A percentile compares a stretch with the other conserved stretches of the same genome.
Conservation (phyloP, 1,284 basidiomycete species). For the Rhodotorula sp. region DNA sequence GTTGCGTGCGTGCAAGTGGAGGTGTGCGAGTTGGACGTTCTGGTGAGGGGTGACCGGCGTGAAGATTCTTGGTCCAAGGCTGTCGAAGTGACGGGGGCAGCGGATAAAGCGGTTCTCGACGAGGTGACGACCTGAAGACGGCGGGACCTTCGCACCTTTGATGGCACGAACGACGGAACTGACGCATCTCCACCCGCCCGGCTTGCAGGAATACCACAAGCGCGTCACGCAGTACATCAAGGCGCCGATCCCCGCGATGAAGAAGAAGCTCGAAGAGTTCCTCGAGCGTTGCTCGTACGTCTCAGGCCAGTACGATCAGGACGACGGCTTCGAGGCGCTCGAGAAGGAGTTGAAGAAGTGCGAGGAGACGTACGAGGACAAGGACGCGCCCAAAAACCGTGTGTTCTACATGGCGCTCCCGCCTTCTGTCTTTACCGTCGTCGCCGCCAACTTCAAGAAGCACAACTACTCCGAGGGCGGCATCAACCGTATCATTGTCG, state of each 20-base stretch:
- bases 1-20: not conserved
- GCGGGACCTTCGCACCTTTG: too few species aligned
- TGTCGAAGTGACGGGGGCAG: not conserved
- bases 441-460: conserved; percentile 76
- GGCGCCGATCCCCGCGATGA: conserved; percentile 56
- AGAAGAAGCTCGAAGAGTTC: conserved; percentile 72
- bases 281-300: conserved; percentile 75
- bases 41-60: not conserved
- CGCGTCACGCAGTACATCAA: conserved; percentile 82
- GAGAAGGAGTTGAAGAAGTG: conserved; percentile 72
- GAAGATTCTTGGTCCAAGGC: not conserved
- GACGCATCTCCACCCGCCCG: not conserved
- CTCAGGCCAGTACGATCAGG: conserved; percentile 81
- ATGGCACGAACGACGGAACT: too few species aligned
- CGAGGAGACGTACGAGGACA: conserved; percentile 64
- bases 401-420: conserved; percentile 73
- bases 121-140: not conserved
- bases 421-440: conserved; percentile 86
- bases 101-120: not conserved
- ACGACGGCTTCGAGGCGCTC: conserved; percentile 71
- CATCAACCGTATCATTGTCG: conserved; percentile 85
- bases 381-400: conserved; percentile 46
- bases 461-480: conserved; percentile 72
- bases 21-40: not conserved
- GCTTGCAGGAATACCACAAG: conserved; percentile 68